Percentiles rank a stretch among this genome's conserved stretches.
phyloP scores from a whole-genome alignment of 139 green algal genomes.

The Eudorina sp. region DNA sequence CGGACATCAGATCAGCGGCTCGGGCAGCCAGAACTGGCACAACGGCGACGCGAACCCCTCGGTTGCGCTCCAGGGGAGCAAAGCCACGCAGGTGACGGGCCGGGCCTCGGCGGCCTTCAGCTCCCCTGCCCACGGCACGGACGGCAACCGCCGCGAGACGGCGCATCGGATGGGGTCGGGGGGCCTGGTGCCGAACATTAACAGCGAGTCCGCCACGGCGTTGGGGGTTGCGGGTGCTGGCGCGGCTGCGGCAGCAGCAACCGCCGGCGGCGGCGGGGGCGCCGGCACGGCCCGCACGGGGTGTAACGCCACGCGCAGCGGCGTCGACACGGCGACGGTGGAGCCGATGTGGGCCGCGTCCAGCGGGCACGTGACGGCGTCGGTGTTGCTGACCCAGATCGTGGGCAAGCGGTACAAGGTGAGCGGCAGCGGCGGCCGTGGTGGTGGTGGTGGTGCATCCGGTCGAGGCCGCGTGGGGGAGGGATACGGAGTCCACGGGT shows the following conservation, averaged over 20 bases:
- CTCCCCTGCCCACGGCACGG: not conserved
- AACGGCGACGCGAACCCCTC: not conserved
- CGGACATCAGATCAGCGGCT: not conserved
- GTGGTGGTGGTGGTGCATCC: not conserved
- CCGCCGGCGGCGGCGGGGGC: not conserved
- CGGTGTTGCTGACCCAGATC: constrained; percentile 39
- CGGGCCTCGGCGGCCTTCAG: not conserved
- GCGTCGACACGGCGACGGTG: constrained; percentile 2
- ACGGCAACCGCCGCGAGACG: not conserved
- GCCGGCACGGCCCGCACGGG: not conserved
- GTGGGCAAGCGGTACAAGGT: constrained; percentile 40
- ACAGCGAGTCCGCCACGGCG: not conserved
- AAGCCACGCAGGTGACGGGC: not conserved
- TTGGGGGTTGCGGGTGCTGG: not conserved
- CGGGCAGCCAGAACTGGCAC: constrained; percentile 1
- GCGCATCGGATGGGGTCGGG: not conserved
- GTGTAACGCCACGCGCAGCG: constrained; percentile 3
- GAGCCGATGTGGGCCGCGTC: not conserved
- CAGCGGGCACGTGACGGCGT: constrained; percentile 36
- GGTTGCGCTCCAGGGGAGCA: too few relatives aligned
- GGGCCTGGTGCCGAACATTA: not conserved
- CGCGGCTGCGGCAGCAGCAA: too few relatives aligned
- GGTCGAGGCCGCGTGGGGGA: not conserved
- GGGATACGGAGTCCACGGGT: too few relatives aligned
- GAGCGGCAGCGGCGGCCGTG: not conserved